A percentile compares a stretch with the other conserved stretches of the same genome.
phyloP scores from a whole-genome alignment of 371 early-diverging fungal genomes.

The Mortierella sp. region DNA sequence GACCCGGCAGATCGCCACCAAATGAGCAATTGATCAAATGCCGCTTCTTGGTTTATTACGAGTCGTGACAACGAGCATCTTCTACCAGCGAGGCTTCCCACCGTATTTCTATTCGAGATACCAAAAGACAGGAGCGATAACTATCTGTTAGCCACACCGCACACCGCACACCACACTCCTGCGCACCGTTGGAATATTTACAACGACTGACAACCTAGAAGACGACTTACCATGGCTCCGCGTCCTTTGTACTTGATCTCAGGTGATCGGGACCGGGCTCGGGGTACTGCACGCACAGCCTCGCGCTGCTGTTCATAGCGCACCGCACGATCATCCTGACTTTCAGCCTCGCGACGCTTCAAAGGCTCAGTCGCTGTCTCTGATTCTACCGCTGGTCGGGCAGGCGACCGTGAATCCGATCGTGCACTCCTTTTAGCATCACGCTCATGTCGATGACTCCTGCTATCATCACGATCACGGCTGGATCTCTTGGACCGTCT shows the following conservation, averaged over 20 bases:
- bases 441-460: slow-evolving; percentile 2
- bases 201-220: neutral
- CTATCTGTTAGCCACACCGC: too few relatives aligned
- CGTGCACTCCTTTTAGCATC: slow-evolving; percentile 4
- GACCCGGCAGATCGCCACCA: too few relatives aligned
- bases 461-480: slow-evolving; percentile 5
- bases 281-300: neutral
- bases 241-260: slow-evolving; percentile 60
- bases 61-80: too few relatives aligned
- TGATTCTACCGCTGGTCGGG: neutral
- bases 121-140: neutral
- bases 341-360: neutral
- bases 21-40: too few relatives aligned
- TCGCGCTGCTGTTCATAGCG: slow-evolving; percentile 11
- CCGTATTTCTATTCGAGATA: slow-evolving; percentile 41
- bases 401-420: slow-evolving; percentile 22
- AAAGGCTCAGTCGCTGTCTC: neutral
- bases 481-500: slow-evolving; percentile 13
- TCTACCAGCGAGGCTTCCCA: slow-evolving; percentile 32
- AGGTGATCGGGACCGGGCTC: slow-evolving; percentile 44
- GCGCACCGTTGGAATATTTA: too few relatives aligned
- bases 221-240: slow-evolving; percentile 50
- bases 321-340: neutral
- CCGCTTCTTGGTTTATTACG: too few relatives aligned
- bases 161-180: too few relatives aligned